Evolutionary conservation across 1,139 yeast species (phyloP).

Genomic region (Lodderomyces metapsilosis): DNA sequence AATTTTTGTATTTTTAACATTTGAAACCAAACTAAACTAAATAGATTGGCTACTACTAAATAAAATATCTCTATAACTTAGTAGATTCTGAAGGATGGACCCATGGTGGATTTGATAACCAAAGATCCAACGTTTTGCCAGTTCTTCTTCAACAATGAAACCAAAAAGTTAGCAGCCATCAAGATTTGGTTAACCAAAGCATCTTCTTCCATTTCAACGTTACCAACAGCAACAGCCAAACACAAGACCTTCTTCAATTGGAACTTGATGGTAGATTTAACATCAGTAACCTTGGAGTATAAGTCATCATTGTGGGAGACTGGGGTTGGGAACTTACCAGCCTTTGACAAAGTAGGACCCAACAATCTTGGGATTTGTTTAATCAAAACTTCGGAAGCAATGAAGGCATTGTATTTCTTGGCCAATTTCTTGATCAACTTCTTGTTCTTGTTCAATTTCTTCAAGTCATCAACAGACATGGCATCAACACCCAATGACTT

Average conservation of each 20-base stretch:
- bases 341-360: conserved; percentile 99
- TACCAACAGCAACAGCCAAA: conserved; percentile 95
- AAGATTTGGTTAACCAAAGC: conserved; percentile 95
- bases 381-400: conserved; percentile 98
- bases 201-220: conserved; percentile 98
- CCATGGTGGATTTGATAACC: conserved; percentile 99
- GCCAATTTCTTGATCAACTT: conserved; percentile 99
- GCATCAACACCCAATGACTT: conserved; percentile 99
- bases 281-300: conserved; percentile 93
- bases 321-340: conserved; percentile 99
- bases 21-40: conserved; percentile 2
- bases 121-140: conserved; percentile 99
- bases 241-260: conserved; percentile 96
- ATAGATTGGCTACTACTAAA: conserved; percentile 1
- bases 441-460: conserved; percentile 99
- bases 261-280: conserved; percentile 99
- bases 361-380: conserved; percentile 99
- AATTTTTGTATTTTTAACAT: conserved; percentile 1
- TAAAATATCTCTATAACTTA: conserved; percentile 38
- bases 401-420: conserved; percentile 99
- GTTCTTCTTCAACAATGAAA: conserved; percentile 99
- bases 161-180: conserved; percentile 99
- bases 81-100: conserved; percentile 99
- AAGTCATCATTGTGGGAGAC: conserved; percentile 99
- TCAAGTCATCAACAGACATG: conserved; percentile 99